phyloP scores from a whole-genome alignment of 2,329 filamentous ascomycete genomes.

The Neofusicoccum parvum region DNA sequence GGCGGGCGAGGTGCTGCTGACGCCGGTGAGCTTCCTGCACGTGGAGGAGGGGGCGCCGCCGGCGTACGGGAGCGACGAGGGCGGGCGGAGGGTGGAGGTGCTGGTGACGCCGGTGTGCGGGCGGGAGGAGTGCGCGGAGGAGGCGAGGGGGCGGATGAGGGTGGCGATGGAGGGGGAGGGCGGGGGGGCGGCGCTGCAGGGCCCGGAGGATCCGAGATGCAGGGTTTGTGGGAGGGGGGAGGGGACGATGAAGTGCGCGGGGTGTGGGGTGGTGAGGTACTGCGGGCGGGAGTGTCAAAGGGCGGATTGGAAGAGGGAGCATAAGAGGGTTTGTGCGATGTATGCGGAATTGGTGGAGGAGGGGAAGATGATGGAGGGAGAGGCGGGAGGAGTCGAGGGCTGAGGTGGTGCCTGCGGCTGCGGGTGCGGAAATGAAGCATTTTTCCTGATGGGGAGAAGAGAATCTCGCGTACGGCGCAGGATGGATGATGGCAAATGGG shows the following conservation, averaged over 20 bases:
- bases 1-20: constrained; percentile 2
- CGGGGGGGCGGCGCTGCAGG: background rate
- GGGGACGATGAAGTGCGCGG: constrained; percentile 9
- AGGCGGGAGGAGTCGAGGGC: background rate
- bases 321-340: constrained; percentile 17
- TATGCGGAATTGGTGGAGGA: background rate
- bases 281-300: constrained; percentile 19
- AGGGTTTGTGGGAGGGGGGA: constrained; percentile 1
- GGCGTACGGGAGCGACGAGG: background rate
- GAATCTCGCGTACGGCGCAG: too few relatives aligned
- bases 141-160: background rate
- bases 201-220: constrained; percentile 2
- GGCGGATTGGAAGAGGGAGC: constrained; percentile 10
- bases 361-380: background rate
- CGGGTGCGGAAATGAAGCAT: background rate
- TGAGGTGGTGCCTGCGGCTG: background rate
- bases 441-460: too few relatives aligned
- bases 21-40: constrained; percentile 16
- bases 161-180: background rate
- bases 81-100: constrained; percentile 13
- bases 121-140: background rate
- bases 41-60: background rate
- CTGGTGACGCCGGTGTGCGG: constrained; percentile 14
- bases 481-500: too few relatives aligned
- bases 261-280: constrained; percentile 16